Evolutionary conservation across 1,284 basidiomycete species (phyloP), one percentile per base, ranked within the genome.

Genomic region (Dichomitus squalens): DNA sequence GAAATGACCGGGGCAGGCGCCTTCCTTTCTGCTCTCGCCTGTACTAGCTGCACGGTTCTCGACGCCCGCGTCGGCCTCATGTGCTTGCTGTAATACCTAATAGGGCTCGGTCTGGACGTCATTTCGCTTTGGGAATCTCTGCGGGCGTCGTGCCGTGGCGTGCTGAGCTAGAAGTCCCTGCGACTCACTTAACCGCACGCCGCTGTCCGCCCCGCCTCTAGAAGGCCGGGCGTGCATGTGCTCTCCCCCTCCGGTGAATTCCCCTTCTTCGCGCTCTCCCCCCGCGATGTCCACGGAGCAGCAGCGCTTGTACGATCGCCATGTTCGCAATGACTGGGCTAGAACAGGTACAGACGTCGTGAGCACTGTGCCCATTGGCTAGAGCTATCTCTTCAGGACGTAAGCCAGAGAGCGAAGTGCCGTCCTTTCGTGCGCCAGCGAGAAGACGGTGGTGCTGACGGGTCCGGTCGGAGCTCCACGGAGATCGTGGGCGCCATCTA

Each of bases 131-230:
- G 23, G 38, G 39, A 41, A 23, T 9, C 18, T 18, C 29, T 8
- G 9, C 34, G n/a, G n/a, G n/a, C n/a, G n/a, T n/a, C n/a, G n/a
- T n/a, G n/a, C n/a, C n/a, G n/a, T 48, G 21, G 36, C 46, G 14
- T 33, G 46, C 16, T 41, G 53, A 40, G 40, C 55, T 56, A 56
- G 55, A 56, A 49, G 48, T 16, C 23, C 21, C 23, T 23, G 35
- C 23, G 34, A 40, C 25, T 29, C 49, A 39, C 27, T 31, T 25
- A 51, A 51, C 49, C 50, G 50, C 29, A 52, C 38, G 50, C 31
- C 27, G 9, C 48, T 35, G 16, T 29, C 35, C 21, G 25, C 20
- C 20, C 34, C 34, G 21, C 46, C 29, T 48, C 18, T 12, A 35
- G 47, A 34, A 49, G 14, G 4, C 35, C 34, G 21, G 34, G 12